Evolutionary conservation across 106 monocot genomes (phyloP).

Genomic region (Triglochin maritima): DNA sequence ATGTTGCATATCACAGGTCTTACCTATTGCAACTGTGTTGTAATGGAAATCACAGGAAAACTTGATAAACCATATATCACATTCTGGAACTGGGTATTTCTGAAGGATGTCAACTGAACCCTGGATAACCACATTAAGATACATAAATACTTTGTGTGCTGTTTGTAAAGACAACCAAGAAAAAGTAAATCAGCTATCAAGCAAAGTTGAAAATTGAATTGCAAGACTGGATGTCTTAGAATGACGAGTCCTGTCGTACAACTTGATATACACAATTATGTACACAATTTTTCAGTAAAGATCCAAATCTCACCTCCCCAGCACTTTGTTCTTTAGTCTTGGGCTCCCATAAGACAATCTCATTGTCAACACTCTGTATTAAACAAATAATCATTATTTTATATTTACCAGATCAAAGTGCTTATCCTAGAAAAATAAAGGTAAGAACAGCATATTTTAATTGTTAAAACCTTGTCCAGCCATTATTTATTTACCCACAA

Average conservation of each 20-base stretch:
- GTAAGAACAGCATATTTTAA: too few species aligned
- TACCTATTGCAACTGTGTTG: conserved; percentile 85
- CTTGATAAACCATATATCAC: conserved; percentile 43
- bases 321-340: conserved; percentile 93
- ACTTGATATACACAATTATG: too few species aligned
- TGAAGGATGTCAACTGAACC: conserved; percentile 85
- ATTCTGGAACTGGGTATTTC: conserved; percentile 91
- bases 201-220: background rate
- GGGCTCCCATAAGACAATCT: conserved; percentile 96
- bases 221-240: background rate
- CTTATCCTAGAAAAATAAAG: too few species aligned
- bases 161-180: background rate
- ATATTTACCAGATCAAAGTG: background rate
- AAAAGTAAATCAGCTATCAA: background rate
- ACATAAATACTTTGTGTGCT: background rate
- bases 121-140: conserved; percentile 14
- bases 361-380: conserved; percentile 94
- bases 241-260: background rate
- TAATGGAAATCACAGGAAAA: conserved; percentile 97
- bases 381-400: conserved; percentile 1
- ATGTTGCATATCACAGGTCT: background rate
- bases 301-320: conserved; percentile 51
- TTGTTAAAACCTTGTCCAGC: too few species aligned
- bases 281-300: too few species aligned
- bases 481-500: too few species aligned